Evolutionary conservation across 768 basidiomycete genomes (phyloP).

Genomic region (Fistulinella prunicolor): DNA sequence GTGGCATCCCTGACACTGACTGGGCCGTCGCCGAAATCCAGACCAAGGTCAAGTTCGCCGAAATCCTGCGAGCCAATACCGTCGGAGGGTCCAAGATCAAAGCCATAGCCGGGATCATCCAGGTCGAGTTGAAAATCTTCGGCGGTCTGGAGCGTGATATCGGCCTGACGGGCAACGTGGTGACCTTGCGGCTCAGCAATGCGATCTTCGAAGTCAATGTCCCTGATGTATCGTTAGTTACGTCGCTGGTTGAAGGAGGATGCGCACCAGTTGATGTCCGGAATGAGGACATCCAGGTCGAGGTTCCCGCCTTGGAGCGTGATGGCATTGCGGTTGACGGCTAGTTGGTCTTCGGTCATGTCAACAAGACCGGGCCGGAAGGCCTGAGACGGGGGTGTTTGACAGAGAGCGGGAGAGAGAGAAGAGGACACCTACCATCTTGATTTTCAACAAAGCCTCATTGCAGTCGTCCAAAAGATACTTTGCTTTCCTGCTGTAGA

Average conservation of each 20-base stretch:
- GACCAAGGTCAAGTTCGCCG: conserved; percentile 66
- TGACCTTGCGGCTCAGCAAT: conserved; percentile 62
- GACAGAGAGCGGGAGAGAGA: neutral
- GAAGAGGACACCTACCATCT: conserved; percentile 59
- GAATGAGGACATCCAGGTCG: conserved; percentile 76
- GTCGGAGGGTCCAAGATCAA: conserved; percentile 74
- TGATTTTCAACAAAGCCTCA: conserved; percentile 91
- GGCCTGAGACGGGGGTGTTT: conserved; percentile 47
- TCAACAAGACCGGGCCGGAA: conserved; percentile 96
- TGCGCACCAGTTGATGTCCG: conserved; percentile 75
- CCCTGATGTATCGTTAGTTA: conserved; percentile 46
- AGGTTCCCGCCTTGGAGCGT: conserved; percentile 76
- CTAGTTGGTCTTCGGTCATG: conserved; percentile 91
- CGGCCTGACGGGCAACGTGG: conserved; percentile 80
- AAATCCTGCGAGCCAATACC: conserved; percentile 88
- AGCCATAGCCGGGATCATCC: conserved; percentile 57
- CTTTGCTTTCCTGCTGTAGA: conserved; percentile 97
- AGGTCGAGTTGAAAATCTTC: conserved; percentile 71
- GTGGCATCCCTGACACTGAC: conserved; percentile 37
- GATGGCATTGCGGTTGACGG: conserved; percentile 83
- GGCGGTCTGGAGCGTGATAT: conserved; percentile 81
- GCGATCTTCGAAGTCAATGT: conserved; percentile 72
- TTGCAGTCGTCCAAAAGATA: conserved; percentile 98
- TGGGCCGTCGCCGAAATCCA: conserved; percentile 70
- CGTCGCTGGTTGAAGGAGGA: neutral